Evolutionary conservation across 768 basidiomycete genomes (phyloP).

Genomic region (Tephrocybe sp.): DNA sequence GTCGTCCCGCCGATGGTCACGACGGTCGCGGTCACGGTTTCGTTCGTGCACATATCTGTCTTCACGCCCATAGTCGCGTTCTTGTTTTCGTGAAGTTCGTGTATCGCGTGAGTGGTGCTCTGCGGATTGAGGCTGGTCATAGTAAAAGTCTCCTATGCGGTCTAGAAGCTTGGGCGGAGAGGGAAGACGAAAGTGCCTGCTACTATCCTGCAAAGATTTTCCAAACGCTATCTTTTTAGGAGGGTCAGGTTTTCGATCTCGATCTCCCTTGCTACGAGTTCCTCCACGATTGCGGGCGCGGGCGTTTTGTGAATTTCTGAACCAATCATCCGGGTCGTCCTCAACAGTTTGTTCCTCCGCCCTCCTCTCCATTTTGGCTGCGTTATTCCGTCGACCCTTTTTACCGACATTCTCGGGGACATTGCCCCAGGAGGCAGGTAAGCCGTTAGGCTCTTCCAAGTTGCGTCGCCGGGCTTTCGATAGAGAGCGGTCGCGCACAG

Average conservation of each 20-base stretch:
- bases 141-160: slow-evolving; percentile 16
- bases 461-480: slow-evolving; percentile 30
- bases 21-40: slow-evolving; percentile 16
- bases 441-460: slow-evolving; percentile 38
- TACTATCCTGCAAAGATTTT: slow-evolving; percentile 29
- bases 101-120: neutral
- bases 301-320: slow-evolving; percentile 34
- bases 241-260: slow-evolving; percentile 2
- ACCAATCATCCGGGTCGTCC: slow-evolving; percentile 70
- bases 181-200: slow-evolving; percentile 21
- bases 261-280: slow-evolving; percentile 7
- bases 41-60: slow-evolving; percentile 12
- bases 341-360: slow-evolving; percentile 42
- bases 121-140: slow-evolving; percentile 12
- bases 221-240: slow-evolving; percentile 38
- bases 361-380: slow-evolving; percentile 52
- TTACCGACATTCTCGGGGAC: slow-evolving; percentile 65
- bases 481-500: slow-evolving; percentile 27
- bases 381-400: slow-evolving; percentile 61
- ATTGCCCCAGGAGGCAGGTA: slow-evolving; percentile 47
- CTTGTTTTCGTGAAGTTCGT: slow-evolving; percentile 7
- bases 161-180: slow-evolving; percentile 32
- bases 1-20: slow-evolving; percentile 18
- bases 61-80: slow-evolving; percentile 14
- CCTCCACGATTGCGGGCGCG: slow-evolving; percentile 14